Evolutionary conservation across 2,329 filamentous ascomycete genomes (phyloP), one percentile per base, ranked within the genome.

Genomic region (Parascedosporium putredinis): DNA sequence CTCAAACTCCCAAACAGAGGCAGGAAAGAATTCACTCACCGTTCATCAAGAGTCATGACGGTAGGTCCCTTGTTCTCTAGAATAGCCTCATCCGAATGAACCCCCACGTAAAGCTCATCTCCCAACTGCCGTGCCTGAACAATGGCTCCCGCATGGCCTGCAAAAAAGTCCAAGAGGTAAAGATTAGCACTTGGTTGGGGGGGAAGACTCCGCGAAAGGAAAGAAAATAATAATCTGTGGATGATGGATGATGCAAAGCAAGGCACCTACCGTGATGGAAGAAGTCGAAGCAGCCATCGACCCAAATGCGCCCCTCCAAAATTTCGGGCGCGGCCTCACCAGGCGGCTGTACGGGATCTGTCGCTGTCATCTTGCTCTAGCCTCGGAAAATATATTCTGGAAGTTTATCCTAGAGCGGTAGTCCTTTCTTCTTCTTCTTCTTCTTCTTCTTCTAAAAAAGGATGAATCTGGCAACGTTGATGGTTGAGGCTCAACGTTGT

Each of bases 241-340:
- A n/a, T n/a, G n/a, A n/a, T n/a, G n/a, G n/a, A n/a, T n/a, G n/a
- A n/a, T n/a, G n/a, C n/a, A n/a, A n/a, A n/a, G n/a, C 12, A 31
- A 12, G 27, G 27, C 27, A 31, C 70, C 57, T 67, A 88, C 87
- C 93, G 65, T 97, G 93, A 66, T 98, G 93, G 70, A 90, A 94
- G 69, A 98, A 98, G 72, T 98, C 93, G 71, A 96, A 98, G 75
- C 93, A 98, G 55, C 93, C 93, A 65, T 98, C 93, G 23, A 98
- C 86, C 94, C 94, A 98, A 60, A 98, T 87, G 57, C 91, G 83
- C 59, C 86, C 81, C 24, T 81, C 77, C 29, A 78, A 67, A 7
- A 81, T 68, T 63, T 76, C 72, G 31, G 74, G 70, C 49, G 74
- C 75, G 43, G 76, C 68, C 42, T 74, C 67, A 52, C 74, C 73